phyloP scores from a whole-genome alignment of 192 early-diverging fungal species.

The Phlyctochytrium arcticum region DNA sequence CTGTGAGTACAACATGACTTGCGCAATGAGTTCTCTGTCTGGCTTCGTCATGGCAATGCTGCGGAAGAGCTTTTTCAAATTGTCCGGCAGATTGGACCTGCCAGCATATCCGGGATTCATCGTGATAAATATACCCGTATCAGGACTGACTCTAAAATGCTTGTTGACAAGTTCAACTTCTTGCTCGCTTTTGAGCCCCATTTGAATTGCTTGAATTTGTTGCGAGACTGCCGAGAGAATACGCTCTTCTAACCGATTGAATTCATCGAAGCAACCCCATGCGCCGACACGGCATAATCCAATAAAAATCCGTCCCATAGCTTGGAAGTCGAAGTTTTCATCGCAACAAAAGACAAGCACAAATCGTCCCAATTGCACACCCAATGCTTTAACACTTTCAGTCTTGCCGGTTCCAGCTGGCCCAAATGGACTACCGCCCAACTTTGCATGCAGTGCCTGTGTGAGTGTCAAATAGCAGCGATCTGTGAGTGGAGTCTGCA shows the following conservation, averaged over 20 bases:
- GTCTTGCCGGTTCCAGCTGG: constrained; percentile 99
- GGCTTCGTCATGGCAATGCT: constrained; percentile 99
- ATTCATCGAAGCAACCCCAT: constrained; percentile 99
- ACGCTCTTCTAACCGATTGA: constrained; percentile 97
- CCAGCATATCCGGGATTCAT: constrained; percentile 99
- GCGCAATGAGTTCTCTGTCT: constrained; percentile 95
- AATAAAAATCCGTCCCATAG: constrained; percentile 99
- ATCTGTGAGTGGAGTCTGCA: constrained; percentile 99
- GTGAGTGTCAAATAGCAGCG: constrained; percentile 98
- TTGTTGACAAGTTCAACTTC: constrained; percentile 95
- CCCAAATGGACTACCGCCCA: constrained; percentile 98
- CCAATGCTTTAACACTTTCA: constrained; percentile 97
- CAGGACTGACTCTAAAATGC: constrained; percentile 74
- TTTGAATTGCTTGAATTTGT: constrained; percentile 98
- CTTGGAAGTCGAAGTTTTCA: constrained; percentile 99
- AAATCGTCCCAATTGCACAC: constrained; percentile 90
- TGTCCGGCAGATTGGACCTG: constrained; percentile 96
- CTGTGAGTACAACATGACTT: constrained; percentile 99
- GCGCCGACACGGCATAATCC: constrained; percentile 98
- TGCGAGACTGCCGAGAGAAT: constrained; percentile 98
- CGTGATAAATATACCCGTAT: constrained; percentile 95
- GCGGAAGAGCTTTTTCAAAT: constrained; percentile 98
- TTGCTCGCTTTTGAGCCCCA: constrained; percentile 74
- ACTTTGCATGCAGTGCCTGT: constrained; percentile 85
- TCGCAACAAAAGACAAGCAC: constrained; percentile 99